phyloP scores from a whole-genome alignment of 768 basidiomycete genomes.

The Vishniacozyma victoriae region DNA sequence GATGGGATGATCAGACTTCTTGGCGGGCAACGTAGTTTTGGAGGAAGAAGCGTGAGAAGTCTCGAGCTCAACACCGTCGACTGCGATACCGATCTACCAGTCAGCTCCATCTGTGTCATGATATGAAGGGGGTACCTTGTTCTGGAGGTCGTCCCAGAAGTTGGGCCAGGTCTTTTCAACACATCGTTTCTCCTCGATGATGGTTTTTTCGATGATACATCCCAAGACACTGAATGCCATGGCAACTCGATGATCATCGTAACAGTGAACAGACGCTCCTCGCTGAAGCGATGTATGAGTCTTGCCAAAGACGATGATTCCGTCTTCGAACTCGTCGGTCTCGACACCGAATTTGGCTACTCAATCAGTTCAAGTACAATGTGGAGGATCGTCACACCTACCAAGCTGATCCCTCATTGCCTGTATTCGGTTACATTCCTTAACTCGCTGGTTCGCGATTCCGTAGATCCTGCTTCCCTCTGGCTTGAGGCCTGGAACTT shows the following conservation, averaged over 20 bases:
- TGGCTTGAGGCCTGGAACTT: conserved; percentile 25
- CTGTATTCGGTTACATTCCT: conserved; percentile 93
- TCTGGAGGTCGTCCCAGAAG: conserved; percentile 98
- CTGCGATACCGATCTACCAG: conserved; percentile 73
- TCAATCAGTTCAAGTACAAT: not conserved
- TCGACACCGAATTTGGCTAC: conserved; percentile 89
- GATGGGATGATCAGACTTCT: conserved; percentile 48
- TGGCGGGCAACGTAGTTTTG: conserved; percentile 43
- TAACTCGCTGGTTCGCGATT: conserved; percentile 96
- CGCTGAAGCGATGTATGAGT: conserved; percentile 58
- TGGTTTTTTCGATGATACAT: conserved; percentile 63
- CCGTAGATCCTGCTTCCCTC: conserved; percentile 77
- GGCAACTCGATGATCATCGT: conserved; percentile 96
- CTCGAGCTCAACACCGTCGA: conserved; percentile 76
- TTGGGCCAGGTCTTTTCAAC: conserved; percentile 99
- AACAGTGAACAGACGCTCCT: conserved; percentile 84
- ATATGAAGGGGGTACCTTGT: conserved; percentile 56
- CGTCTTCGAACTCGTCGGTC: conserved; percentile 86
- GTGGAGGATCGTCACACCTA: conserved; percentile 42
- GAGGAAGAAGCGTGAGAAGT: conserved; percentile 51
- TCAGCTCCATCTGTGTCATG: conserved; percentile 4
- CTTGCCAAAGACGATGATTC: conserved; percentile 79
- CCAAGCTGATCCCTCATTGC: conserved; percentile 96
- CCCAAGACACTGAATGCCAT: conserved; percentile 95
- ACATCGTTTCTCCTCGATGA: conserved; percentile 91